A percentile compares a stretch with the other conserved stretches of the same genome.
These are phyloP conservation scores for Pseudonitzschia pungens DNA, from an alignment of 108 stramenopile genomes.

Conservation along the genomic window DNA sequence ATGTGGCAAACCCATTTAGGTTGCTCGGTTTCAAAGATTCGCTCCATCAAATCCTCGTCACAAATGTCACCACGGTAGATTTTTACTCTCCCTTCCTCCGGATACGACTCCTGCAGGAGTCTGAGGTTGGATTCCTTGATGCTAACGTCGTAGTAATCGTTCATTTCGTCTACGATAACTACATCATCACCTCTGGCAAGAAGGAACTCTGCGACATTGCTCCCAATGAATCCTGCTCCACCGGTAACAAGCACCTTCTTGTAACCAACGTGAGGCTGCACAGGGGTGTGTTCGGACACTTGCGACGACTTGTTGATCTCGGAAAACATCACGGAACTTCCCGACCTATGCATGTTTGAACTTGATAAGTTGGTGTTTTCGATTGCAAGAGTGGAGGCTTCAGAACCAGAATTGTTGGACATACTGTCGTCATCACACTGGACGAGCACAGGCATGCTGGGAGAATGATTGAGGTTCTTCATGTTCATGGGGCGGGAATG, in stretches of 20 bases:
- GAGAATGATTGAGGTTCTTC: conserved; percentile 27
- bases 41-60: conserved; percentile 82
- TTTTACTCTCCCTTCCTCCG: conserved; percentile 40
- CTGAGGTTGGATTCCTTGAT: conserved; percentile 89
- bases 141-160: conserved; percentile 95
- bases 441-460: conserved; percentile 39
- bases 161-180: conserved; percentile 97
- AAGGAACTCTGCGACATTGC: conserved; percentile 78
- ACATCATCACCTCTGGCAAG: conserved; percentile 92
- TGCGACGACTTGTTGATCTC: conserved; percentile 13
- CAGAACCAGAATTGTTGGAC: conserved; percentile 19
- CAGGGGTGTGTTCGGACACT: conserved; percentile 11
- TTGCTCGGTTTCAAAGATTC: conserved; percentile 74
- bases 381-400: neutral
- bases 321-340: conserved; percentile 24
- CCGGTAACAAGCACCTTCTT: conserved; percentile 97
- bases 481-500: conserved; percentile 17
- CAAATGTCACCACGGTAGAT: conserved; percentile 93
- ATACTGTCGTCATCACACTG: conserved; percentile 35
- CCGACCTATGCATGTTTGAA: conserved; percentile 23
- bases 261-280: conserved; percentile 71
- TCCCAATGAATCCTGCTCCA: conserved; percentile 97
- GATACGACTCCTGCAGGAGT: conserved; percentile 50
- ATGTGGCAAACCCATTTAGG: conserved; percentile 94
- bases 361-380: neutral